Base-by-base conservation (phyloP, 2,329 filamentous ascomycete species). In the Amphichorda felina region DNA sequence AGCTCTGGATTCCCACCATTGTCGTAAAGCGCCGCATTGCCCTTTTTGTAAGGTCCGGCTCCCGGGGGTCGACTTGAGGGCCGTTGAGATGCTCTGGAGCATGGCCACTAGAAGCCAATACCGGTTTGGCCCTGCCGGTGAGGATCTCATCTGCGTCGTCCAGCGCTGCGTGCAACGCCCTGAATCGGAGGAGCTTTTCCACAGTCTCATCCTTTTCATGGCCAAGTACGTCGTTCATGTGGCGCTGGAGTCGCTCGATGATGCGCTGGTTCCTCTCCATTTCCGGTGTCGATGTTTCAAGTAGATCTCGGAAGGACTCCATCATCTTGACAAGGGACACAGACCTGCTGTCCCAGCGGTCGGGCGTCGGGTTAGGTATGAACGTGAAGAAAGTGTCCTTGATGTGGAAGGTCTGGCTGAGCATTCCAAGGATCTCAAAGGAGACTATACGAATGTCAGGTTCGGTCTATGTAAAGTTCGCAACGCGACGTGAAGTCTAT, bases 401-500 rank as follows among this genome's bases (percentile, higher is more conserved):
- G 16, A 72, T 64, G 35, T 72, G 66, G 16, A 73, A 55, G 0
- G 60, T 62, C 18, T 60, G 59, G 30, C 63, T 61, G 1, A 75
- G 50, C 71, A 76, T 75, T n/a, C 70, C 72, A 3, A 73, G 48
- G 1, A 76, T 59, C 44, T 76, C 72, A 34, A 75, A 75, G 0
- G 68, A 61, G 1, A 76, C 70, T 72, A 15, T 33, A n/a, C 31
- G 8, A 14, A 5, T 17, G 5, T 31, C 14, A 27, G 31, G 10
- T n/a, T n/a, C n/a, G n/a, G n/a, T n/a, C n/a, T n/a, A 8, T 14
- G 16, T 14, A 16, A 17, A 26, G 2, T 15, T 24, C 14, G 9
- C 14, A 19, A 3, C 8, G 24, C n/a, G n/a, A n/a, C n/a, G n/a
- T n/a, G n/a, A n/a, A n/a, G n/a, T n/a, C n/a, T n/a, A n/a, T n/a